Evolutionary conservation across 1,139 yeast genomes (phyloP), one percentile per base, ranked within the genome.

Genomic region (Nadsonia commutata): DNA sequence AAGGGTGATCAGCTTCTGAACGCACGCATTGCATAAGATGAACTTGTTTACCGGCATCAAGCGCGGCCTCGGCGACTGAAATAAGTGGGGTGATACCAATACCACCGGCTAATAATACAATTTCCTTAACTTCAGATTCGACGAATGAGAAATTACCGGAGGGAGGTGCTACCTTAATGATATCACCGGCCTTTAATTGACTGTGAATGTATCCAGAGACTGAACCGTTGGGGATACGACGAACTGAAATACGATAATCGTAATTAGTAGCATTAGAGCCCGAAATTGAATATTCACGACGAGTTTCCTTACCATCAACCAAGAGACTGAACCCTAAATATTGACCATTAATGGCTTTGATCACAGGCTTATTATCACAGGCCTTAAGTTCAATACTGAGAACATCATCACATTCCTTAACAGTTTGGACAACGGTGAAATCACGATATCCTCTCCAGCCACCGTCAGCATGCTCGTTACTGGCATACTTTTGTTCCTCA

Each of bases 1-100:
- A 55, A 7, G 58, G 54, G 43, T 48, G 51, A 36, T 45, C 36
- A 39, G 46, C 46, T 19, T 45, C 43, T n/a, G 45, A 41, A n/a
- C 50, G 48, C 33, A 49, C 54, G 23, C 56, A 53, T 40, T 55
- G 56, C n/a, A 54, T 48, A 33, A 54, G 46, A 13, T 19, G 18
- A 40, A 31, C 22, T 20, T 31, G 19, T 16, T 37, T 36, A 22
- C 49, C 51, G 19, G 43, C 43, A 38, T 46, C 48, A 20, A 48
- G 41, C 17, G 68, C 68, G 16, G 61, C 53, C 50, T 71, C 72
- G 27, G 71, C 54, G 56, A 77, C 71, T 7, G 81, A 63, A 41
- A 76, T 54, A 45, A 76, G 50, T 38, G 86, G 85, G 2, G 85
- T 79, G 46, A 77, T 72, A 49, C 85, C 86, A 50, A 78, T 76